Base-by-base conservation (phyloP, 2,329 filamentous ascomycete species). In the Apiospora sp. region DNA sequence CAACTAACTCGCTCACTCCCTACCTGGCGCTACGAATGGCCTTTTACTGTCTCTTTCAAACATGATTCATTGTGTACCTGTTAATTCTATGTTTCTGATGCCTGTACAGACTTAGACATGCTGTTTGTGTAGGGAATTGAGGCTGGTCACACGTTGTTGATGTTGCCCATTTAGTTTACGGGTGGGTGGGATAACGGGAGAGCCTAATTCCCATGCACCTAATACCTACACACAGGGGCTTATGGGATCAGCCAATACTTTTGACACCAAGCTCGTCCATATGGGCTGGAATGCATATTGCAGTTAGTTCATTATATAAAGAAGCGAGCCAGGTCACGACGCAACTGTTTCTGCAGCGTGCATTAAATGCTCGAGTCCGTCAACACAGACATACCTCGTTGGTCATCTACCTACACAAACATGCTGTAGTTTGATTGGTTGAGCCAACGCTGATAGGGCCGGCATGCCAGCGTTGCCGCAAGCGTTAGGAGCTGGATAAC, bases 381-480 rank as follows among this genome's bases (percentile, higher is more conserved):
- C 37, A 41, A 41, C 37, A 41, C 37, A 41, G 8, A 41, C 37
- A 41, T 41, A 41, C 37, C 10, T 37, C 12, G 54, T 37, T 61
- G 54, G 12, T 24, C 24, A 54, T 41, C 37, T 41, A 54, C 24
- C 24, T 54, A 30, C 13, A 19, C 54, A 22, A 27, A 22, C 54
- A 61, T 7, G 16, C 19, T 37, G 54, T 37, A 30, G 19, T 4
- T 30, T 61, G 34, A 61, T 61, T 61, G 54, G 54, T 12, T 22
- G 16, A 61, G 30, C 16, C 30, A 34, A 10, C 30, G 30, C 3
- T 4, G 54, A 61, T 61, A 61, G 54, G 54, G 54, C 8, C 54
- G 30, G 30, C 54, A 61, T 61, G 54, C 54, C 54, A 61, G 54
- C 54, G 16, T n/a, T 34, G 27, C 54, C 27, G 54, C 54, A 61